These are phyloP conservation scores for Vaccinium darrowii DNA, from an alignment of 148 eudicot genomes.

Conservation along the genomic window DNA sequence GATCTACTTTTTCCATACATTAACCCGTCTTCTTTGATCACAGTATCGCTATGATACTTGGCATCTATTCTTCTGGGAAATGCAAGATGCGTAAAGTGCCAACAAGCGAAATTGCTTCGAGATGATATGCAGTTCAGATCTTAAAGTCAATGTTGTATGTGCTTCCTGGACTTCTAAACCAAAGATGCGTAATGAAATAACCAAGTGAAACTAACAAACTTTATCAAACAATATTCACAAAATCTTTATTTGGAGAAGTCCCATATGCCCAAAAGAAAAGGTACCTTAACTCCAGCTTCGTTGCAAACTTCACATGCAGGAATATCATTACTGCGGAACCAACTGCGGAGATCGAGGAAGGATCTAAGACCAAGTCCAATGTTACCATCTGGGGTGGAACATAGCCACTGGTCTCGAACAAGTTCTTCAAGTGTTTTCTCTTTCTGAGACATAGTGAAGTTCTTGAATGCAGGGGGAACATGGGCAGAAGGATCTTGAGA, in stretches of 20 bases:
- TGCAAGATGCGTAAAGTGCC: background rate
- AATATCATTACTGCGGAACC: constrained; percentile 82
- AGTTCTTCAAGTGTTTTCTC: constrained; percentile 82
- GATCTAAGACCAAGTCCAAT: constrained; percentile 92
- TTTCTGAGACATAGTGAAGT: constrained; percentile 85
- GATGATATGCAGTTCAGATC: background rate
- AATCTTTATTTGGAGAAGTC: background rate
- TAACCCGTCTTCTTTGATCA: background rate
- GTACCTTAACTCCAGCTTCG: constrained; percentile 91
- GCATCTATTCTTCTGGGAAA: background rate
- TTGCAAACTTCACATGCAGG: constrained; percentile 88
- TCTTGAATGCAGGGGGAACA: constrained; percentile 67
- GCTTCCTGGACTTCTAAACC: background rate
- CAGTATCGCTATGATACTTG: background rate
- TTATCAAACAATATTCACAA: background rate
- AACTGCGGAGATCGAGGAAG: constrained; percentile 91
- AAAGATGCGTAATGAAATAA: background rate
- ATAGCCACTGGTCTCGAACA: constrained; percentile 78
- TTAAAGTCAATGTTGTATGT: background rate
- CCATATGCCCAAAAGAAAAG: background rate
- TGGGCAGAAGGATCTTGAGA: constrained; percentile 37
- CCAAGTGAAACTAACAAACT: background rate
- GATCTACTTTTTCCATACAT: background rate
- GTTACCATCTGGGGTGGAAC: constrained; percentile 49
- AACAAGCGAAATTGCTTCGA: background rate